Evolutionary conservation across 306 rosid species (phyloP).

Genomic region (Ochetophila trinervis): DNA sequence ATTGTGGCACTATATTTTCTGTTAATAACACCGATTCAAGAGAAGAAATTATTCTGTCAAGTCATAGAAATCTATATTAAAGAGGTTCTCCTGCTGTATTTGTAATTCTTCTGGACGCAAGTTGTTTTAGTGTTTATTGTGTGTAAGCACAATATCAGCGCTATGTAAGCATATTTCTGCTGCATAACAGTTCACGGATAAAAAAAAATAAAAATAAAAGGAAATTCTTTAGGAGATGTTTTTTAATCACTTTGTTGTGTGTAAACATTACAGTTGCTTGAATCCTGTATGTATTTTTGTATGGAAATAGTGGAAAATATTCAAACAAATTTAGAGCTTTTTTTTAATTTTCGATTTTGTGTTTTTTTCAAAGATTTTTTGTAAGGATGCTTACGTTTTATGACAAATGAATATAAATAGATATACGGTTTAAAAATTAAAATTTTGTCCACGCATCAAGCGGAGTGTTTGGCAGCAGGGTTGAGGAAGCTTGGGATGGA

Average conservation of each 20-base stretch:
- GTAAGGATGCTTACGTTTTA: too few relatives aligned
- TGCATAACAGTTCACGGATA: neutral
- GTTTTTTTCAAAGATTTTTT: too few relatives aligned
- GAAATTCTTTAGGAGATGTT: slow-evolving; percentile 11
- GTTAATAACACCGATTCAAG: slow-evolving; percentile 22
- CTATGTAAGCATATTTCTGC: slow-evolving; percentile 6
- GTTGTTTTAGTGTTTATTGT: slow-evolving; percentile 23
- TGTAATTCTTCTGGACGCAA: slow-evolving; percentile 1
- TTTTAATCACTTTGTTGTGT: slow-evolving; percentile 5
- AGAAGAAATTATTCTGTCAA: slow-evolving; percentile 18
- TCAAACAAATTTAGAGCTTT: neutral
- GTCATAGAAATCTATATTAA: slow-evolving; percentile 27
- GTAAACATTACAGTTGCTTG: slow-evolving; percentile 10
- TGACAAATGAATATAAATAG: too few relatives aligned
- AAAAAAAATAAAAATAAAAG: neutral
- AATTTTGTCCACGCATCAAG: too few relatives aligned
- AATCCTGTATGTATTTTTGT: slow-evolving; percentile 10
- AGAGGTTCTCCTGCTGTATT: neutral
- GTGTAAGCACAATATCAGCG: slow-evolving; percentile 25
- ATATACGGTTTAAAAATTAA: too few relatives aligned
- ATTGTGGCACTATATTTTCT: slow-evolving; percentile 13
- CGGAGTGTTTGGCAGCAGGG: slow-evolving; percentile 60
- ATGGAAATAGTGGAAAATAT: neutral
- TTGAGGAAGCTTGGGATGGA: slow-evolving; percentile 69
- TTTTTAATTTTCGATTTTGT: neutral